These are phyloP conservation scores for Calonectria ilicicola DNA, from an alignment of 2,329 filamentous ascomycete genomes.

Conservation along the genomic window DNA sequence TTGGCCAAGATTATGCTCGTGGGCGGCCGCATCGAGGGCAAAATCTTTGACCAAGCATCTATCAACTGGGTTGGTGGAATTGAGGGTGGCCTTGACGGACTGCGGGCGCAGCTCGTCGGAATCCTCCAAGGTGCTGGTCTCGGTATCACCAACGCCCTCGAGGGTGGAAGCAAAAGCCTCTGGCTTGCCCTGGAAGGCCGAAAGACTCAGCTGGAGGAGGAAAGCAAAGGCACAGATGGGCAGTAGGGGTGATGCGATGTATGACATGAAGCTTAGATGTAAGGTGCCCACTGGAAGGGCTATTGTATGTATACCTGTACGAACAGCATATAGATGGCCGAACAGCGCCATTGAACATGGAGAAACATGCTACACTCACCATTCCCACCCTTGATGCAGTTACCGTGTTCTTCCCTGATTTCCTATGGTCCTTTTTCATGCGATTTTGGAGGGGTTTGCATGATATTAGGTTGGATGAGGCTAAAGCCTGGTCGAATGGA, in stretches of 20 bases:
- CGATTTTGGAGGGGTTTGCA: too few relatives aligned
- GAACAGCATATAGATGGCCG: constrained; percentile 32
- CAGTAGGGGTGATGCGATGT: constrained; percentile 1
- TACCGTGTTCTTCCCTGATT: neutral
- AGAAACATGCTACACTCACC: neutral
- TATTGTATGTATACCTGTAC: constrained; percentile 43
- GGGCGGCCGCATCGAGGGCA: constrained; percentile 88
- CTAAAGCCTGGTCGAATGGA: neutral
- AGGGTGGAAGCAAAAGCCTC: constrained; percentile 82
- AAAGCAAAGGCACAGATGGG: constrained; percentile 35
- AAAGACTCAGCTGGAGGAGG: constrained; percentile 81
- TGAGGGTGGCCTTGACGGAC: constrained; percentile 81
- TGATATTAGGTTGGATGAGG: too few relatives aligned
- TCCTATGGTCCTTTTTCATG: neutral
- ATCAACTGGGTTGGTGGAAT: constrained; percentile 78
- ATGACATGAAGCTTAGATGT: constrained; percentile 5
- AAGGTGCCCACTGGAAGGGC: constrained; percentile 20
- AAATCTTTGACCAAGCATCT: constrained; percentile 82
- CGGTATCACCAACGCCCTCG: constrained; percentile 81
- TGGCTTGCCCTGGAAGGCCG: constrained; percentile 91
- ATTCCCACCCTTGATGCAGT: neutral
- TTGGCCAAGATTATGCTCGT: constrained; percentile 89
- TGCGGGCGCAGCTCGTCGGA: constrained; percentile 83
- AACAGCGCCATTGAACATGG: constrained; percentile 4
- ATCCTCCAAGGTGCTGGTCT: constrained; percentile 86